Conservation (phyloP, 1,139 yeast genomes). For the Ogataea hybrid region DNA sequence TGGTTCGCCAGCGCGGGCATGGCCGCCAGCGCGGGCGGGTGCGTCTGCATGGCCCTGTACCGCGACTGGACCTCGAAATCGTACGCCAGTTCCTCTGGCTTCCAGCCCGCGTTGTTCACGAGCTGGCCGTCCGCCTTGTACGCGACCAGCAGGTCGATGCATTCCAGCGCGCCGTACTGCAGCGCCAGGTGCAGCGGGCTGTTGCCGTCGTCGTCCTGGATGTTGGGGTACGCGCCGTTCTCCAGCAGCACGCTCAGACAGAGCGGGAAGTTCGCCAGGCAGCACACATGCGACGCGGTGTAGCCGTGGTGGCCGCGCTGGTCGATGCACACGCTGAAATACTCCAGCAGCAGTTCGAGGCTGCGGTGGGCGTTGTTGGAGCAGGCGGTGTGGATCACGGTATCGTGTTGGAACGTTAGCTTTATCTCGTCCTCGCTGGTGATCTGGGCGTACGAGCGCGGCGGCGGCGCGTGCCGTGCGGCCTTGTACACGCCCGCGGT, state of each 20-base stretch:
- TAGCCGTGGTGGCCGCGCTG: slow-evolving; percentile 53
- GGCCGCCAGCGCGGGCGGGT: slow-evolving; percentile 11
- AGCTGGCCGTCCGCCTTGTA: slow-evolving; percentile 48
- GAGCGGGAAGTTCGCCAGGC: slow-evolving; percentile 63
- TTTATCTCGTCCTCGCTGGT: slow-evolving; percentile 33
- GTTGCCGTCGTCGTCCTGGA: slow-evolving; percentile 63
- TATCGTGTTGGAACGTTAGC: slow-evolving; percentile 61
- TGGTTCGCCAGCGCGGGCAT: slow-evolving; percentile 6
- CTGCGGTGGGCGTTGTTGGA: slow-evolving; percentile 62
- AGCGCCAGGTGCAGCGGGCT: slow-evolving; percentile 81
- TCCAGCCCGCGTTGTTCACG: slow-evolving; percentile 65
- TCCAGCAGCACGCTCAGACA: slow-evolving; percentile 71
- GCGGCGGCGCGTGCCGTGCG: background rate
- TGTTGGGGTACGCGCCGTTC: slow-evolving; percentile 73
- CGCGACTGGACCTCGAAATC: slow-evolving; percentile 44
- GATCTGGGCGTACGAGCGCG: slow-evolving; percentile 26
- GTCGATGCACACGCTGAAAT: slow-evolving; percentile 62
- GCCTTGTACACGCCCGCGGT: slow-evolving; percentile 1
- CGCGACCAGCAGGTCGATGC: slow-evolving; percentile 57
- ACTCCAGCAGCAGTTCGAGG: slow-evolving; percentile 75
- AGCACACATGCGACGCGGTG: slow-evolving; percentile 76
- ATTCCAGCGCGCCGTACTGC: slow-evolving; percentile 67
- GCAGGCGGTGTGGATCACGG: slow-evolving; percentile 78
- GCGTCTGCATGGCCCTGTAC: slow-evolving; percentile 28
- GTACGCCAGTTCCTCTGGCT: slow-evolving; percentile 59